Percentiles rank a stretch among this genome's conserved stretches.
phyloP scores from a whole-genome alignment of 2,329 filamentous ascomycete genomes.

The Alternaria longipes region DNA sequence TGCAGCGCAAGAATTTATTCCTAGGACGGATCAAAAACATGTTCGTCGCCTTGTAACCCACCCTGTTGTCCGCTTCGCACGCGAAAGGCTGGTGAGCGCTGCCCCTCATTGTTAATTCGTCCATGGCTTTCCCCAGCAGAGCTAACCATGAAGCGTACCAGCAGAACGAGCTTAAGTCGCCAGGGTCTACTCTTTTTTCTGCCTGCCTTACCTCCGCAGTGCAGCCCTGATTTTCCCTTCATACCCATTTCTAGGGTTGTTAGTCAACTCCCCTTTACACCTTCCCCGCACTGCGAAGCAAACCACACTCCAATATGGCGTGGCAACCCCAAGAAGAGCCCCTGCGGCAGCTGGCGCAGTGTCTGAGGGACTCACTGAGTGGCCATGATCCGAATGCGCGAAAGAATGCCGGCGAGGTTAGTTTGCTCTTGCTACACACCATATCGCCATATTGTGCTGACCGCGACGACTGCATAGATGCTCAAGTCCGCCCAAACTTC shows the following conservation, averaged over 20 bases:
- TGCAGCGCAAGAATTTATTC: constrained; percentile 23
- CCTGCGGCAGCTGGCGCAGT: constrained; percentile 87
- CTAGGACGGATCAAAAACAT: constrained; percentile 23
- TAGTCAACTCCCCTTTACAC: constrained; percentile 19
- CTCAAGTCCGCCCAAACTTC: constrained; percentile 86
- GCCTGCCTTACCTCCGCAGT: constrained; percentile 21
- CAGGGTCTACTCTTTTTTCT: constrained; percentile 26
- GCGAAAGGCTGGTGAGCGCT: constrained; percentile 42
- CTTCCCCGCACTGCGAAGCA: constrained; percentile 26
- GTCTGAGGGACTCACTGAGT: constrained; percentile 90
- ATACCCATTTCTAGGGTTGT: constrained; percentile 9
- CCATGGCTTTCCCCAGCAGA: constrained; percentile 33
- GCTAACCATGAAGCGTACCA: constrained; percentile 45
- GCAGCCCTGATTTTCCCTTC: constrained; percentile 12
- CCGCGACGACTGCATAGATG: constrained; percentile 69
- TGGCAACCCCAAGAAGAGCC: constrained; percentile 93
- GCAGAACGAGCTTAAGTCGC: constrained; percentile 43
- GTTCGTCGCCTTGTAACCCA: constrained; percentile 46
- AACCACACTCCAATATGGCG: constrained; percentile 67
- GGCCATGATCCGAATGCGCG: constrained; percentile 80
- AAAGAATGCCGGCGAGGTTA: constrained; percentile 88
- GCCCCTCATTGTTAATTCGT: constrained; percentile 31
- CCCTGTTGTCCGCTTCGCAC: constrained; percentile 26
- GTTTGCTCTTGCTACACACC: constrained; percentile 48
- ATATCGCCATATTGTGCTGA: constrained; percentile 35